Percentiles rank a stretch among this genome's conserved stretches.
phyloP scores from a whole-genome alignment of 768 basidiomycete genomes.

The Rhizopogon rudus region DNA sequence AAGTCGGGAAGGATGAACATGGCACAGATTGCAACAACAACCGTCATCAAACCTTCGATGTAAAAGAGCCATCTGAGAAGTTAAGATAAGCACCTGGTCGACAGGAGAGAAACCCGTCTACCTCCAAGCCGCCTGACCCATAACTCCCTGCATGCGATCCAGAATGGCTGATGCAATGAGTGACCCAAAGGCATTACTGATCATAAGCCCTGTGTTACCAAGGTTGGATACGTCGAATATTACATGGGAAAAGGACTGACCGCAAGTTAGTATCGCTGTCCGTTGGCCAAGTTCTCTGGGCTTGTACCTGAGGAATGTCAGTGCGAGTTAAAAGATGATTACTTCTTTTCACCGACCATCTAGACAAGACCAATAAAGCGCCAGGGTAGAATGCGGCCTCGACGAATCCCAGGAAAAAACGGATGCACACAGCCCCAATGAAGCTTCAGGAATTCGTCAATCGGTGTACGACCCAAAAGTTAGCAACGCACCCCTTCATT shows the following conservation, averaged over 20 bases:
- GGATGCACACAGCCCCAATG: slow-evolving; percentile 52
- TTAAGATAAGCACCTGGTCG: neutral
- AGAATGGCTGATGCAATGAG: slow-evolving; percentile 76
- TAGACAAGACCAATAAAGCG: slow-evolving; percentile 37
- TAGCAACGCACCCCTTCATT: slow-evolving; percentile 29
- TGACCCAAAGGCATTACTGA: slow-evolving; percentile 80
- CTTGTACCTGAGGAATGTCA: slow-evolving; percentile 63
- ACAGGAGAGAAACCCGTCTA: slow-evolving; percentile 22
- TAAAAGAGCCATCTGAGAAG: slow-evolving; percentile 64
- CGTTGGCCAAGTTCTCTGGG: slow-evolving; percentile 65
- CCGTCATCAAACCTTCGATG: slow-evolving; percentile 56
- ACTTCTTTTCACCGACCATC: slow-evolving; percentile 27
- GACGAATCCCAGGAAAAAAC: slow-evolving; percentile 77
- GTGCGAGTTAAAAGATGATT: slow-evolving; percentile 35
- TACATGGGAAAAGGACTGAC: neutral
- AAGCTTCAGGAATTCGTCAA: slow-evolving; percentile 38
- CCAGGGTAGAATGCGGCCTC: slow-evolving; percentile 72
- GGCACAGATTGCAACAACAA: slow-evolving; percentile 44
- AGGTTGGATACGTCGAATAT: neutral
- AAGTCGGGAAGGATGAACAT: slow-evolving; percentile 73
- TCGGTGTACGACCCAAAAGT: neutral
- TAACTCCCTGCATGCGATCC: slow-evolving; percentile 60
- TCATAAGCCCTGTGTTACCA: slow-evolving; percentile 40
- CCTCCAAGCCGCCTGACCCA: slow-evolving; percentile 72
- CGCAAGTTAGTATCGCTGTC: slow-evolving; percentile 65